A percentile compares a stretch with the other conserved stretches of the same genome.
Evolutionary conservation across 352 stramenopile species (phyloP).

Genomic region (Thalassiosira delicatula): DNA sequence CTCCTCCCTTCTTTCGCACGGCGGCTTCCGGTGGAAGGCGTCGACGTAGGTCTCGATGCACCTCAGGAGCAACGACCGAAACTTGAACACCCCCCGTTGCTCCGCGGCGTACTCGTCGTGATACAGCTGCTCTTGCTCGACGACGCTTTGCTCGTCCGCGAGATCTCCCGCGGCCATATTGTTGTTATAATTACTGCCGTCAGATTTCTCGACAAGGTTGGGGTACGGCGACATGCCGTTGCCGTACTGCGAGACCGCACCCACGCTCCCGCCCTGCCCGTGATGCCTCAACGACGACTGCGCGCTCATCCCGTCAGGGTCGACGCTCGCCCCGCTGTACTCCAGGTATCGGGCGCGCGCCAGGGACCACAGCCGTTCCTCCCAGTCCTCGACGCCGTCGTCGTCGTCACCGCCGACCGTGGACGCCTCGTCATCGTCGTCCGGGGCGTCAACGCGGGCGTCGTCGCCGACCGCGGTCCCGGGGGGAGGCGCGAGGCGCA

Average conservation of each 20-base stretch:
- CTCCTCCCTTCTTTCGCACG: not conserved
- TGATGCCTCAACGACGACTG: not conserved
- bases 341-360: slow-evolving; percentile 59
- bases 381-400: slow-evolving; percentile 62
- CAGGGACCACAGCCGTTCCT: slow-evolving; percentile 63
- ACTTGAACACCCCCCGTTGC: slow-evolving; percentile 52
- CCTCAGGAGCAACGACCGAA: slow-evolving; percentile 57
- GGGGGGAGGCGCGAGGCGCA: too few species aligned
- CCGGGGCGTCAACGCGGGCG: slow-evolving; percentile 1
- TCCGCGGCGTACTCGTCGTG: slow-evolving; percentile 46
- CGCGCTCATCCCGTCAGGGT: not conserved
- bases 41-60: slow-evolving; percentile 60
- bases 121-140: slow-evolving; percentile 60
- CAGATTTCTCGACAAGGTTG: slow-evolving; percentile 20
- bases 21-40: slow-evolving; percentile 50
- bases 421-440: slow-evolving; percentile 36
- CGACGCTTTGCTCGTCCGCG: slow-evolving; percentile 57
- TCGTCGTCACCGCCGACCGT: slow-evolving; percentile 40
- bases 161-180: not conserved
- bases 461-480: too few species aligned
- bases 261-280: too few species aligned
- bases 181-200: not conserved
- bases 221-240: not conserved
- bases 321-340: slow-evolving; percentile 27
- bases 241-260: not conserved